Conservation (phyloP, 805 yeast genomes). For the Hanseniaspora osmophila region DNA sequence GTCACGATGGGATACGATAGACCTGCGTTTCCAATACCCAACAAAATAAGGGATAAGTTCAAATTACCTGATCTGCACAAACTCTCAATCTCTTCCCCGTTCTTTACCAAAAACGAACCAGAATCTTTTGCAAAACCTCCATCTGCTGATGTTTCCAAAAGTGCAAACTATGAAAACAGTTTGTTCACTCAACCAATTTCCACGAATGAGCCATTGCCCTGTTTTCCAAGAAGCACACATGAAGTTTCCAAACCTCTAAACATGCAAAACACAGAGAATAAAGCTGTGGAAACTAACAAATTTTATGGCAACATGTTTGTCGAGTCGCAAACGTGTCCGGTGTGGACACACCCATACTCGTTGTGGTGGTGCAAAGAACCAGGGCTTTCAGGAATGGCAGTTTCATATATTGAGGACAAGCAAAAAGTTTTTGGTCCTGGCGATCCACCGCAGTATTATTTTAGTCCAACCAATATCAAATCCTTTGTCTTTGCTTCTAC, state of each 20-base stretch:
- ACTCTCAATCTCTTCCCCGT: neutral
- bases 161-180: constrained; percentile 22
- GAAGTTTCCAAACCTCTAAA: constrained; percentile 17
- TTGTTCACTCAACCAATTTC: constrained; percentile 23
- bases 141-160: neutral
- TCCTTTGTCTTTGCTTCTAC: constrained; percentile 39
- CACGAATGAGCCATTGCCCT: constrained; percentile 28
- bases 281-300: constrained; percentile 59
- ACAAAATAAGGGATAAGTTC: neutral
- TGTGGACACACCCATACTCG: constrained; percentile 75
- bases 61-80: neutral
- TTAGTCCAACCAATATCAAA: constrained; percentile 53
- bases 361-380: constrained; percentile 48
- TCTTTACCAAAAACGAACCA: too few relatives aligned
- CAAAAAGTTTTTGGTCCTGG: constrained; percentile 59
- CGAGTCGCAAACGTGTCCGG: constrained; percentile 50
- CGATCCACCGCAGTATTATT: constrained; percentile 44
- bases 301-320: constrained; percentile 63
- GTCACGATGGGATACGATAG: constrained; percentile 1
- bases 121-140: too few relatives aligned
- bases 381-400: constrained; percentile 43
- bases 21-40: constrained; percentile 2
- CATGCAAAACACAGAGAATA: constrained; percentile 7
- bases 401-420: constrained; percentile 43
- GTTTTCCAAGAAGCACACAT: constrained; percentile 24